Base-by-base conservation (phyloP, 257 asterid species). In the Solanum clarkiae region DNA sequence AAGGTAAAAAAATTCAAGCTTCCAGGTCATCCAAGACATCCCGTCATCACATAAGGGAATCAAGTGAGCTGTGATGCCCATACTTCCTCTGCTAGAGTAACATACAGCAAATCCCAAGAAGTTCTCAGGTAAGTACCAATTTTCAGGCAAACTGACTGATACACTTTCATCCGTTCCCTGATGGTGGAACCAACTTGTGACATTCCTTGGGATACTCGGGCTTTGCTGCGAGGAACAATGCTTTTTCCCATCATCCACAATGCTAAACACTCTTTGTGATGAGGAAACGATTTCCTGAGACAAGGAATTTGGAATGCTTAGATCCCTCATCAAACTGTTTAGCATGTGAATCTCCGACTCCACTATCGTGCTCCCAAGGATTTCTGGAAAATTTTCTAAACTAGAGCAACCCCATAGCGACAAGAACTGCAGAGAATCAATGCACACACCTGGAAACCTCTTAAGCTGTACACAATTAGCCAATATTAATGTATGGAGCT, bases 21-120 rank as follows among this genome's bases (percentile, higher is more conserved):
- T 0, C 36, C 0, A 29, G 5, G 80, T 2, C 32, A 71, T 71
- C 55, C 18, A 32, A 32, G 36, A 32, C 36, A 32, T 32, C 36
- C 36, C 36, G 36, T 69, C 55, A 70, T 70, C 12, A 42, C 54
- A 1, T 44, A 71, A 5, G 32, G 56, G 55, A 70, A 44, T 71
- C 36, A 71, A 71, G 17, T 42, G 36, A 6, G 1, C 56, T 71
- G 18, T 71, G 6, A 18, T 6, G 6, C 9, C 20, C 0, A 1
- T 18, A 42, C 0, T 0, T 40, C 0, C 0, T 2, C 1, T 0
- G 18, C 80, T 17, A 71, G 36, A 32, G 36, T 10, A 44, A 18
- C 80, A 71, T 71, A 71, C 3, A 44, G 36, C 56, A 2, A 71
- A 71, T 12, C 55, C 56, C 36, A 71, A 40, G 54, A 70, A 70